These are phyloP conservation scores for Candida morakotiae DNA, from an alignment of 805 yeast genomes.

Conservation along the genomic window DNA sequence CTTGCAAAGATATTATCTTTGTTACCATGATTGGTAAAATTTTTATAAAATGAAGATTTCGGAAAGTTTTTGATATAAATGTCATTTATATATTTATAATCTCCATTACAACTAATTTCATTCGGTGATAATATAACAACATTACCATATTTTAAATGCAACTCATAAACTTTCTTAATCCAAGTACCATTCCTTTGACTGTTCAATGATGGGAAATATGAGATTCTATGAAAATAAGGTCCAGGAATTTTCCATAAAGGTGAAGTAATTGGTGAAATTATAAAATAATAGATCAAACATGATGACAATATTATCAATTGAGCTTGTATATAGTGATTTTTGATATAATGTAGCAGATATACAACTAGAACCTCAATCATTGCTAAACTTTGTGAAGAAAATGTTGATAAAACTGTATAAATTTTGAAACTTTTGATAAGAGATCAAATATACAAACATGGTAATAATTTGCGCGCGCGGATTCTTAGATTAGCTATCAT, in stretches of 20 bases:
- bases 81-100: constrained; percentile 46
- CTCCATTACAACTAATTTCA: constrained; percentile 56
- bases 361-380: background rate
- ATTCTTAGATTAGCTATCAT: no score
- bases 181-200: constrained; percentile 44
- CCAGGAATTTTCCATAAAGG: constrained; percentile 57
- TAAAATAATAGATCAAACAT: constrained; percentile 23
- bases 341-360: background rate
- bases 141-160: constrained; percentile 58
- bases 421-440: no score
- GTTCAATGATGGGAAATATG: constrained; percentile 30
- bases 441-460: no score
- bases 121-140: constrained; percentile 58
- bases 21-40: constrained; percentile 54
- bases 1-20: constrained; percentile 56
- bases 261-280: constrained; percentile 46
- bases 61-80: constrained; percentile 56
- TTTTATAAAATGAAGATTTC: constrained; percentile 54
- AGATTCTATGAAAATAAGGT: constrained; percentile 47
- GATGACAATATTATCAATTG: background rate
- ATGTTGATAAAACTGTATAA: no score
- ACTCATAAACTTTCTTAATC: constrained; percentile 36
- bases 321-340: background rate
- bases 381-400: background rate
- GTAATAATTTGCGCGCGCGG: no score